Percentiles rank a stretch among this genome's conserved stretches.
These are phyloP conservation scores for Pezicula carpinea DNA, from an alignment of 2,329 filamentous ascomycete species.

Conservation along the genomic window DNA sequence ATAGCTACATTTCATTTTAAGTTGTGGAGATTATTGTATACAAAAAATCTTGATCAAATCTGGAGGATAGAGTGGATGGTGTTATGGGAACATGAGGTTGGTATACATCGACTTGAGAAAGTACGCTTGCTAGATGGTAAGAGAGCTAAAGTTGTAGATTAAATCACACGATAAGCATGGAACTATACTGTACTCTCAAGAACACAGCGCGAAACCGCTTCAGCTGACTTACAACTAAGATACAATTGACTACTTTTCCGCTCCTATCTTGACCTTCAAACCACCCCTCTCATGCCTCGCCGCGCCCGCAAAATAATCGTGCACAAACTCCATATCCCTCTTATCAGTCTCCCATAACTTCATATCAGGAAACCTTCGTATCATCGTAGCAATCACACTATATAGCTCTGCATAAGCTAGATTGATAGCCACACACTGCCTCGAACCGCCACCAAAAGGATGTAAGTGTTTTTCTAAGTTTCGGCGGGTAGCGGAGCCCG, in stretches of 20 bases:
- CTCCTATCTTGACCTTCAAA: conserved; percentile 3
- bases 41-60: too few relatives aligned
- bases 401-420: conserved; percentile 14
- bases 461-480: conserved; percentile 6
- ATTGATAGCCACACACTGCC: conserved; percentile 2
- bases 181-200: too few relatives aligned
- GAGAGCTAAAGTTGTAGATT: too few relatives aligned
- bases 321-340: conserved; percentile 5
- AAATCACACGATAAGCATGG: too few relatives aligned
- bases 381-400: conserved; percentile 4
- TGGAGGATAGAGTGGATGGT: too few relatives aligned
- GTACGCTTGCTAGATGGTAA: too few relatives aligned
- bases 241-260: neutral
- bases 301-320: conserved; percentile 5
- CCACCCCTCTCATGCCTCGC: conserved; percentile 4
- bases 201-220: too few relatives aligned
- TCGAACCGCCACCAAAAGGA: conserved; percentile 5
- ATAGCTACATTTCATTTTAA: too few relatives aligned
- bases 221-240: too few relatives aligned
- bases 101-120: too few relatives aligned
- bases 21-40: too few relatives aligned
- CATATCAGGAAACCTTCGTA: conserved; percentile 4
- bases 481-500: neutral
- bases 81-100: too few relatives aligned
- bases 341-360: conserved; percentile 1